These are phyloP conservation scores for Citrus hindsii DNA, from an alignment of 345 rosid genomes.

Conservation along the genomic window DNA sequence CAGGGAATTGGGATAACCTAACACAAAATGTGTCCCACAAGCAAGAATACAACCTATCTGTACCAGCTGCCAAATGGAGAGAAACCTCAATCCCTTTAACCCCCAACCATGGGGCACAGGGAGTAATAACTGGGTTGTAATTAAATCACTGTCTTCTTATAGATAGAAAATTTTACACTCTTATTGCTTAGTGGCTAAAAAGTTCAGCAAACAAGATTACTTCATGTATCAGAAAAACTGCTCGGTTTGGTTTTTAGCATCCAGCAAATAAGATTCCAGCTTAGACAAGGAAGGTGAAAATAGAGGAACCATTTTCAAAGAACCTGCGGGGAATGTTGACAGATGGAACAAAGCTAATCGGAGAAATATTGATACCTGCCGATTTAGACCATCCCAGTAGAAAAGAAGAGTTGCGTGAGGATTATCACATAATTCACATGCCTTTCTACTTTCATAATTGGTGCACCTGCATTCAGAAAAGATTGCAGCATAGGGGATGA, in stretches of 20 bases:
- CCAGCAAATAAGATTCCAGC: constrained; percentile 5
- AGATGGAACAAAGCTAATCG: background rate
- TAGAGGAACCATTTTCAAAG: background rate
- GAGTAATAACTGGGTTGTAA: background rate
- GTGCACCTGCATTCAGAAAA: constrained; percentile 56
- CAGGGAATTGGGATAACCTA: background rate
- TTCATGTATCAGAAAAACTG: background rate
- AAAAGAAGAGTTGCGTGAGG: constrained; percentile 83
- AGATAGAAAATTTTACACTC: background rate
- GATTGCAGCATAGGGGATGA: background rate
- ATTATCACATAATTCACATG: constrained; percentile 75
- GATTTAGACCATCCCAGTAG: constrained; percentile 84
- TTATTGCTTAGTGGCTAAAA: background rate
- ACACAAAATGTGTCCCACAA: background rate
- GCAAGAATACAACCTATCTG: background rate
- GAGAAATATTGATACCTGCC: constrained; percentile 53
- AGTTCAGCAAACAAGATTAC: background rate
- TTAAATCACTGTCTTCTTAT: background rate
- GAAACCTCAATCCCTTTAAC: background rate
- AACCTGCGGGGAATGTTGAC: background rate
- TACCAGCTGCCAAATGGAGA: background rate
- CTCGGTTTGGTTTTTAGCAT: background rate
- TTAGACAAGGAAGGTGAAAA: constrained; percentile 2
- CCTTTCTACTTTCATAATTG: constrained; percentile 84
- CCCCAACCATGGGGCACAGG: background rate